Conservation (phyloP, 179 eudicot species). For the Spinacia oleracea region DNA sequence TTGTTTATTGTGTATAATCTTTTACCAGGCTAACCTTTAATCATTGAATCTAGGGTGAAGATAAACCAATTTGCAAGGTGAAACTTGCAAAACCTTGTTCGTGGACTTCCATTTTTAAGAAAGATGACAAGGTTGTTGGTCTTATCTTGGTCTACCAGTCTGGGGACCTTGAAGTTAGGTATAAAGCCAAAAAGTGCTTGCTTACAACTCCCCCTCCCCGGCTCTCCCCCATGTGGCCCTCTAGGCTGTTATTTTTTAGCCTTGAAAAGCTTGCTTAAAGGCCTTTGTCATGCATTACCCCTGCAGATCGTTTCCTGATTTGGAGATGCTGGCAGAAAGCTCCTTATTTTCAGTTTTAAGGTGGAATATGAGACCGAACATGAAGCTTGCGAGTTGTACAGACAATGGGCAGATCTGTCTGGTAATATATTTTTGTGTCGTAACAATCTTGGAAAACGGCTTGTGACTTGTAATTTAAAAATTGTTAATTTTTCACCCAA, state of each 20-base stretch:
- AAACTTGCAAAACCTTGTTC: constrained; percentile 65
- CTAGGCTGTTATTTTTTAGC: neutral
- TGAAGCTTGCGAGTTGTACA: constrained; percentile 54
- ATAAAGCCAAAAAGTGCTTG: constrained; percentile 2
- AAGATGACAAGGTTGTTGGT: constrained; percentile 49
- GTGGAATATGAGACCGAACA: constrained; percentile 69
- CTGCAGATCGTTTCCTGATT: constrained; percentile 68
- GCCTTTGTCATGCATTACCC: constrained; percentile 11
- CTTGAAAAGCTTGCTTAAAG: constrained; percentile 3
- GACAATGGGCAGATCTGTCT: constrained; percentile 56
- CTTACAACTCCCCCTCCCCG: neutral
- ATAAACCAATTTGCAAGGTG: constrained; percentile 54
- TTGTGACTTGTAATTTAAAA: neutral
- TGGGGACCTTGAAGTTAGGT: constrained; percentile 76
- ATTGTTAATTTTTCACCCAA: neutral
- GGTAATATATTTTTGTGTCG: constrained; percentile 39
- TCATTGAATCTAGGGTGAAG: constrained; percentile 53
- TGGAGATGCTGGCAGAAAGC: constrained; percentile 53
- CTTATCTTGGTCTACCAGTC: constrained; percentile 56
- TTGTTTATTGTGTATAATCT: constrained; percentile 2
- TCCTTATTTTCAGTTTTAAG: constrained; percentile 56
- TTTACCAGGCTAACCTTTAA: constrained; percentile 21
- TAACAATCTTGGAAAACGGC: neutral
- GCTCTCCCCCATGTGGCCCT: no score
- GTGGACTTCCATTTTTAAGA: constrained; percentile 60